These are phyloP conservation scores for Bacterosira constricta DNA, from an alignment of 108 stramenopile species.

Conservation along the genomic window DNA sequence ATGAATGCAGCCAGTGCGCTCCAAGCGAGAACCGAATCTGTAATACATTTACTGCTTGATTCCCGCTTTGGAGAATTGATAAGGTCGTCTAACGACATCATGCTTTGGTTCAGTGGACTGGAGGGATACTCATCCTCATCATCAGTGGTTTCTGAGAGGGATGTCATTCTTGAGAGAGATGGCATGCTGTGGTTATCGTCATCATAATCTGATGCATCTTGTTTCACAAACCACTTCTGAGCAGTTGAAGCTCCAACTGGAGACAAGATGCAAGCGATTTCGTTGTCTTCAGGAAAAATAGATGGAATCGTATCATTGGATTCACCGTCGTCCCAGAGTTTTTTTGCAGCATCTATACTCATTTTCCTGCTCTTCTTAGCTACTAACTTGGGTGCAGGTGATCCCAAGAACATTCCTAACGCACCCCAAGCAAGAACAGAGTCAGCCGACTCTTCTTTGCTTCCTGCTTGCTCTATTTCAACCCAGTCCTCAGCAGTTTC, in stretches of 20 bases:
- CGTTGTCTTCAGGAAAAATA: constrained; percentile 1
- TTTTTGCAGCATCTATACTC: background rate
- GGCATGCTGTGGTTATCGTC: too few species aligned
- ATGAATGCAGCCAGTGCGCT: too few species aligned
- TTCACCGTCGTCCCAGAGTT: background rate
- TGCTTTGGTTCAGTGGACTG: too few species aligned
- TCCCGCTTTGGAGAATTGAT: too few species aligned
- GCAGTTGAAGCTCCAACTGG: background rate
- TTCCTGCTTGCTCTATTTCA: background rate
- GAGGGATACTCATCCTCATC: background rate
- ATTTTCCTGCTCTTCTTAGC: constrained; percentile 4
- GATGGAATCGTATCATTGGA: background rate
- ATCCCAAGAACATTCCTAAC: constrained; percentile 16
- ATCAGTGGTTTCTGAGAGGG: background rate
- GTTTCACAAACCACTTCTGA: background rate
- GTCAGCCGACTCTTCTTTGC: constrained; percentile 11
- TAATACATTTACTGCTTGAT: too few species aligned
- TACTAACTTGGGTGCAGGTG: constrained; percentile 19
- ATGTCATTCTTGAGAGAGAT: background rate
- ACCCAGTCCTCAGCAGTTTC: background rate
- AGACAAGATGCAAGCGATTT: background rate
- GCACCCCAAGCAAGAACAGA: constrained; percentile 28
- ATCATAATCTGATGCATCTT: background rate
- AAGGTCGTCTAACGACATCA: too few species aligned
- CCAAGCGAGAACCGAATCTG: too few species aligned